A percentile compares a stretch with the other conserved stretches of the same genome.
Conservation (phyloP, 345 rosid species). For the Lepidium didymum region DNA sequence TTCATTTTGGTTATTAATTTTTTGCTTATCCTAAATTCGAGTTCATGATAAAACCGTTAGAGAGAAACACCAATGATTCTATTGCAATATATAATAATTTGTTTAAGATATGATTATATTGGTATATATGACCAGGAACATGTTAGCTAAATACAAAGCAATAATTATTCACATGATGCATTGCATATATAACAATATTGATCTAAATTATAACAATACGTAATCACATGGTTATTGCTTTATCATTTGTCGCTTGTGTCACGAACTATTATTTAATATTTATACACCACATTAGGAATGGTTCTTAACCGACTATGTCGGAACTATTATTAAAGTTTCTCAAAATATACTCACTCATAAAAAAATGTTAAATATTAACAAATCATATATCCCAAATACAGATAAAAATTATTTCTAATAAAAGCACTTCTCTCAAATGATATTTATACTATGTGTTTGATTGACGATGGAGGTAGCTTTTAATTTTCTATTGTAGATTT, state of each 20-base stretch:
- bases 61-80: background rate
- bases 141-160: conserved; percentile 14
- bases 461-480: no score
- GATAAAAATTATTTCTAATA: no score
- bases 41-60: background rate
- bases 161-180: conserved; percentile 10
- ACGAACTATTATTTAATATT: background rate
- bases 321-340: background rate
- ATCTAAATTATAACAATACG: background rate
- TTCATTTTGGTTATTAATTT: background rate
- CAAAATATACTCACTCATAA: background rate
- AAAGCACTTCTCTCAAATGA: no score
- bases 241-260: conserved; percentile 2
- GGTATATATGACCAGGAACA: background rate
- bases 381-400: no score
- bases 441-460: no score
- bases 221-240: conserved; percentile 2
- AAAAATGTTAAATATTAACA: no score
- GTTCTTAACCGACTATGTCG: background rate
- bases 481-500: no score
- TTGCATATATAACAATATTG: background rate
- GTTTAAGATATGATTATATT: background rate
- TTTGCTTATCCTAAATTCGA: background rate
- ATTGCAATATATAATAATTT: background rate
- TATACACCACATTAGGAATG: background rate